A percentile compares a stretch with the other conserved stretches of the same genome.
Evolutionary conservation across 2,329 filamentous ascomycete genomes (phyloP).

Genomic region (Onygenales sp.): DNA sequence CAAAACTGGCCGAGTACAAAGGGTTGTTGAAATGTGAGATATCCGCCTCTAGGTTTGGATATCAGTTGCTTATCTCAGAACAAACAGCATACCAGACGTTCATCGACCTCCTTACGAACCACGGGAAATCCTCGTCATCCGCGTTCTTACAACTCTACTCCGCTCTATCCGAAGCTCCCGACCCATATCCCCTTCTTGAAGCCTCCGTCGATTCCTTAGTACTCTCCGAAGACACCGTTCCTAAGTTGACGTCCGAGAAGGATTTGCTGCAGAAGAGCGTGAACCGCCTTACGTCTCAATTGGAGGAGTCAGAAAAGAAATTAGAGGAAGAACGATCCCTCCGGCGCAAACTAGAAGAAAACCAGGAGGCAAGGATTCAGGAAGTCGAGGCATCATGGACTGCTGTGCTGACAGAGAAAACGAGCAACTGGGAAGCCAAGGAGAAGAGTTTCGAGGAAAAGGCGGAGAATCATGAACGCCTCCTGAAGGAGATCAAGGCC

Average conservation of each 20-base stretch:
- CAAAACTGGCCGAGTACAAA: conserved; percentile 83
- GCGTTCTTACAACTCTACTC: conserved; percentile 91
- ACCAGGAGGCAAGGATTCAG: conserved; percentile 69
- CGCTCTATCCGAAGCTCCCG: conserved; percentile 85
- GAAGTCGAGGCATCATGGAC: conserved; percentile 86
- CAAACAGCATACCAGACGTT: conserved; percentile 82
- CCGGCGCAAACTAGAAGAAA: conserved; percentile 66
- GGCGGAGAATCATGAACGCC: conserved; percentile 81
- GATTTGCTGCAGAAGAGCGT: conserved; percentile 74
- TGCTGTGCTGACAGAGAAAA: conserved; percentile 83
- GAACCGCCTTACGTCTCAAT: conserved; percentile 62
- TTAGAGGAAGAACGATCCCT: conserved; percentile 68
- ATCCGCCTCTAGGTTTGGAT: neutral
- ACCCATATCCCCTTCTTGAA: conserved; percentile 92
- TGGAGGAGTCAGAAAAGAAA: conserved; percentile 72
- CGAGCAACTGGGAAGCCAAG: conserved; percentile 92
- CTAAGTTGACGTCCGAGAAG: conserved; percentile 82
- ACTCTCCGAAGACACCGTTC: conserved; percentile 82
- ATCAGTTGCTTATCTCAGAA: conserved; percentile 3
- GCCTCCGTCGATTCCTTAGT: conserved; percentile 92
- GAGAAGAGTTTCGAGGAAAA: conserved; percentile 89
- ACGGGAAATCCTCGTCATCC: conserved; percentile 88
- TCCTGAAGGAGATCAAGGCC: conserved; percentile 90
- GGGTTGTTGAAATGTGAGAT: conserved; percentile 67
- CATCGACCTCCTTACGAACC: conserved; percentile 91